Conservation (phyloP, 768 basidiomycete species). For the Xerocomellus dryophilus region DNA sequence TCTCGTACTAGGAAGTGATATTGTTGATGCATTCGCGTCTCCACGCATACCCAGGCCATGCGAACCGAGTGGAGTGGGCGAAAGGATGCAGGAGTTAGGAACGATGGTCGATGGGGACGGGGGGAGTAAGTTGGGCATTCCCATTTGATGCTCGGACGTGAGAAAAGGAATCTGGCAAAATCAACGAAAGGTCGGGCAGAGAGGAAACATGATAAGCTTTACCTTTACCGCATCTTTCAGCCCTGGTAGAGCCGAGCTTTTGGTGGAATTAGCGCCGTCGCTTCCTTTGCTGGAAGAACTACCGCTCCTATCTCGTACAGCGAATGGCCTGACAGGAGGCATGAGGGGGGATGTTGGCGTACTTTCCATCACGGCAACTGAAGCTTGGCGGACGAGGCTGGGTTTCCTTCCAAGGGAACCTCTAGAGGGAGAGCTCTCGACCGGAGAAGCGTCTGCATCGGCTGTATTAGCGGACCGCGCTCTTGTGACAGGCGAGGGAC, state of each 20-base stretch:
- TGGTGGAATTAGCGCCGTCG: conserved; percentile 28
- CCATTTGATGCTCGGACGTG: conserved; percentile 67
- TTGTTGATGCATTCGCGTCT: conserved; percentile 38
- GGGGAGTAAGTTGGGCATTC: conserved; percentile 66
- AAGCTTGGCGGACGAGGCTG: conserved; percentile 48
- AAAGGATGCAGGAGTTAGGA: conserved; percentile 36
- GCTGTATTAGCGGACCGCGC: conserved; percentile 34
- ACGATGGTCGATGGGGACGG: conserved; percentile 61
- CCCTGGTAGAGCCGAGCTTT: conserved; percentile 47
- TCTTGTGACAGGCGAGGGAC: conserved; percentile 33
- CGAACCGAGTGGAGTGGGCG: conserved; percentile 39
- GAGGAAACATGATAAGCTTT: not conserved
- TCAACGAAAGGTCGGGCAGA: conserved; percentile 1
- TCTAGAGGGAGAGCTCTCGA: conserved; percentile 10
- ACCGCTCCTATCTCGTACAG: conserved; percentile 46
- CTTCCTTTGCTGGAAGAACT: conserved; percentile 43
- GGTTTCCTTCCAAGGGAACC: conserved; percentile 30
- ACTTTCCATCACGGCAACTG: conserved; percentile 54
- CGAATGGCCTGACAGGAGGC: conserved; percentile 47
- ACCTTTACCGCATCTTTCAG: conserved; percentile 76
- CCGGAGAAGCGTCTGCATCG: conserved; percentile 19
- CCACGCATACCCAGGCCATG: conserved; percentile 21
- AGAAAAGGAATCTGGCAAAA: conserved; percentile 55
- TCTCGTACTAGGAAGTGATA: conserved; percentile 40
- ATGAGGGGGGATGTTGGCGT: conserved; percentile 36